Conservation (phyloP, 441 rosid species). For the Euphorbia corollata region DNA sequence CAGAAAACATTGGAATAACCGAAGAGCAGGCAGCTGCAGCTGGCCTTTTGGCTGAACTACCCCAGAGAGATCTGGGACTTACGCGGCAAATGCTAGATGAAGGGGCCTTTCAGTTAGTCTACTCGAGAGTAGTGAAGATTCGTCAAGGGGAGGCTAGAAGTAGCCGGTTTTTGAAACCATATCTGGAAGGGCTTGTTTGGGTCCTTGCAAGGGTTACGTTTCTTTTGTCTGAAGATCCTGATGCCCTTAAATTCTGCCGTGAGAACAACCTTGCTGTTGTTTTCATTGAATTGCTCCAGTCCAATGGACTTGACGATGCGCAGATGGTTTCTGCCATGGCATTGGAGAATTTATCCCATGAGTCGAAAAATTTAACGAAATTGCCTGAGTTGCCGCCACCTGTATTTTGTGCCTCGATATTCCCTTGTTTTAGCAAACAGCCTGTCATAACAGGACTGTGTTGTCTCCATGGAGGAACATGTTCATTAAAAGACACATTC, state of each 20-base stretch:
- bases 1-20: constrained; percentile 61
- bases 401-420: constrained; percentile 47
- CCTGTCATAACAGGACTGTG: constrained; percentile 66
- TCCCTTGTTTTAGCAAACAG: constrained; percentile 70
- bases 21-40: constrained; percentile 94
- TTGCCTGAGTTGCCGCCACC: constrained; percentile 66
- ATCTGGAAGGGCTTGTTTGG: constrained; percentile 74
- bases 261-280: constrained; percentile 54
- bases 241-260: constrained; percentile 58
- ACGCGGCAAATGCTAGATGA: constrained; percentile 72
- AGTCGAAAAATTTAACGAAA: constrained; percentile 54
- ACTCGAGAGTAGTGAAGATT: constrained; percentile 47
- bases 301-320: constrained; percentile 68
- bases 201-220: constrained; percentile 81
- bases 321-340: constrained; percentile 89
- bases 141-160: constrained; percentile 75
- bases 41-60: constrained; percentile 83
- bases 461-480: constrained; percentile 68
- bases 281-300: constrained; percentile 67
- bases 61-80: constrained; percentile 79
- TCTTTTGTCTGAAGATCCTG: constrained; percentile 54
- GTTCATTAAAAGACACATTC: constrained; percentile 68
- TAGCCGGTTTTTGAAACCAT: constrained; percentile 62
- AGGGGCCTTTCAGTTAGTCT: constrained; percentile 55
- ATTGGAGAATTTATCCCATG: constrained; percentile 77